Conservation (phyloP, 495 filamentous ascomycete species). For the Aspergillus steynii region DNA sequence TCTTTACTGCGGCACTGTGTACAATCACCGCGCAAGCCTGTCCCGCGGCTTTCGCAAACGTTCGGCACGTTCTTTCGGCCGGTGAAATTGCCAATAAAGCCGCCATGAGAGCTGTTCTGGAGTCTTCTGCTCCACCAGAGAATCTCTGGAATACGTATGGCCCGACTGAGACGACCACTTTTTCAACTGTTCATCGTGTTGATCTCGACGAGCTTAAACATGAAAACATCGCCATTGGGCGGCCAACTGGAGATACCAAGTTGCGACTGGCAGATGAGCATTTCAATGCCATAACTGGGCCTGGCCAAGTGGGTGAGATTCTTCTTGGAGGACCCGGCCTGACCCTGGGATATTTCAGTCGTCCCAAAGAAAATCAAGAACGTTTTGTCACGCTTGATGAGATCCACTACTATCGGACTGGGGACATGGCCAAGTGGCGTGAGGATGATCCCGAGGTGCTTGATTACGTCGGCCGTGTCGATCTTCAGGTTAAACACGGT, state of each 20-base stretch:
- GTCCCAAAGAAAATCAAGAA: neutral
- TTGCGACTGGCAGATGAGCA: neutral
- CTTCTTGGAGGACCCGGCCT: neutral
- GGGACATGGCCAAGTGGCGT: neutral
- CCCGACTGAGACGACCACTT: neutral
- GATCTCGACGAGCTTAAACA: neutral
- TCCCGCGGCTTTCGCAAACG: constrained; percentile 9
- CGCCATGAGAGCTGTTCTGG: constrained; percentile 5
- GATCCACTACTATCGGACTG: neutral
- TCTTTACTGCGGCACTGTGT: constrained; percentile 10
- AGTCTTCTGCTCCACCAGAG: constrained; percentile 4
- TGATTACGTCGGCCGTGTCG: neutral
- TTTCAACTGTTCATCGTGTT: neutral
- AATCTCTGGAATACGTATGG: neutral
- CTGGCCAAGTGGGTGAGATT: neutral
- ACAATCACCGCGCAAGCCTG: constrained; percentile 8
- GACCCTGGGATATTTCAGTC: neutral
- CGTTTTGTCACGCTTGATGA: neutral
- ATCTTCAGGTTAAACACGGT: neutral
- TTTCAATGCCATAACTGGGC: neutral
- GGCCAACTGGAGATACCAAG: neutral
- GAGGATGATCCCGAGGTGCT: neutral
- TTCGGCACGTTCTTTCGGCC: constrained; percentile 11
- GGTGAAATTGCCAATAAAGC: constrained; percentile 11
- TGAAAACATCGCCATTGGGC: neutral